These are phyloP conservation scores for Ustilago trichophora DNA, from an alignment of 1,284 basidiomycete genomes.

Conservation along the genomic window DNA sequence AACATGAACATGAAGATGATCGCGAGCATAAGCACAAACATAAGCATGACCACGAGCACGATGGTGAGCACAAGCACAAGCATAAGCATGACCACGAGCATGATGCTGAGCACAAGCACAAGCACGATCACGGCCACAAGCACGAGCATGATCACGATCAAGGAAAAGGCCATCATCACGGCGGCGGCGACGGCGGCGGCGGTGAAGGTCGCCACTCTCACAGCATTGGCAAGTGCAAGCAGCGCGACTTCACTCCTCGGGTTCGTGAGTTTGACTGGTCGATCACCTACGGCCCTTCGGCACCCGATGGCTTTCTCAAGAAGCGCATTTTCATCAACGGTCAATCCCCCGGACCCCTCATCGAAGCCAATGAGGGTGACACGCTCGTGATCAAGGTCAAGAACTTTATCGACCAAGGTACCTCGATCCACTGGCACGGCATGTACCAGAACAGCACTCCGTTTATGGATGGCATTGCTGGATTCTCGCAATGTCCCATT, in stretches of 20 bases:
- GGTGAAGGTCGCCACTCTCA: background rate
- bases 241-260: conserved; percentile 33
- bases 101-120: background rate
- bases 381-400: conserved; percentile 53
- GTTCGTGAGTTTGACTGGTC: conserved; percentile 50
- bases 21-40: background rate
- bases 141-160: background rate
- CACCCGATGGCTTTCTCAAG: conserved; percentile 55
- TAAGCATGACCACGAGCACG: background rate
- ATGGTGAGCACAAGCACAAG: background rate
- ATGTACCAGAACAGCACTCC: conserved; percentile 57
- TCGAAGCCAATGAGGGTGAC: conserved; percentile 61
- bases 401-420: conserved; percentile 49
- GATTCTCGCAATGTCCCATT: conserved; percentile 65
- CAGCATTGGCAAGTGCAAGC: too few relatives aligned
- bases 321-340: conserved; percentile 58
- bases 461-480: conserved; percentile 60
- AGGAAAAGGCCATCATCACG: background rate
- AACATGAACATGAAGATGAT: background rate
- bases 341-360: conserved; percentile 53
- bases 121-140: background rate
- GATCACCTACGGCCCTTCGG: conserved; percentile 35
- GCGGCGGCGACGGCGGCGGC: background rate
- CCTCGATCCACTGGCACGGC: conserved; percentile 64
- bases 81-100: background rate